phyloP scores from a whole-genome alignment of 345 rosid genomes.

The Gossypium anomalum region DNA sequence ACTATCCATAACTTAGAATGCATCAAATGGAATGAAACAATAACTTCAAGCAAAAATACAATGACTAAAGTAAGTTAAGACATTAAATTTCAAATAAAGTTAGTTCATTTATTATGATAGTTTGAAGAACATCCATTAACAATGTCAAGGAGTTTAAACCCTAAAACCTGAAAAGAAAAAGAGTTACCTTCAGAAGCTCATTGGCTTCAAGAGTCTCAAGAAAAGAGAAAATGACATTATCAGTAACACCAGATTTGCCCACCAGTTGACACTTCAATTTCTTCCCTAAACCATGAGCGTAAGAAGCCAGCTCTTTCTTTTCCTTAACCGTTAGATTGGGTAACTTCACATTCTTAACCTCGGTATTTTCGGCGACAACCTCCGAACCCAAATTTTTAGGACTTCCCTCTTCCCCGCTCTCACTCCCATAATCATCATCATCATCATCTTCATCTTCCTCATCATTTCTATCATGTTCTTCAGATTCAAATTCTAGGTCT shows the following conservation, averaged over 20 bases:
- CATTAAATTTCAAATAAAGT: not conserved
- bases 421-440: not conserved
- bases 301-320: slow-evolving; percentile 80
- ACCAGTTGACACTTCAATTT: slow-evolving; percentile 72
- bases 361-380: slow-evolving; percentile 14
- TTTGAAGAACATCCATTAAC: not conserved
- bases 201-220: slow-evolving; percentile 72
- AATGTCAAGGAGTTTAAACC: not conserved
- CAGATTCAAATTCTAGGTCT: slow-evolving; percentile 17
- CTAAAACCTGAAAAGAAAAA: not conserved
- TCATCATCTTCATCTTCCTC: not conserved
- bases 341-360: slow-evolving; percentile 20
- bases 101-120: not conserved
- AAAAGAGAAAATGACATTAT: slow-evolving; percentile 55
- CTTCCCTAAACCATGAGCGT: slow-evolving; percentile 70
- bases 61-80: not conserved
- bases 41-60: not conserved
- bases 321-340: slow-evolving; percentile 61
- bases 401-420: slow-evolving; percentile 16
- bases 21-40: not conserved
- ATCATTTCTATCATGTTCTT: not conserved
- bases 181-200: slow-evolving; percentile 70
- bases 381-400: slow-evolving; percentile 18
- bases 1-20: not conserved
- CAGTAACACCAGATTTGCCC: slow-evolving; percentile 83